Percentiles rank a stretch among this genome's conserved stretches.
These are phyloP conservation scores for Rhodotorula sp. DNA, from an alignment of 1,284 basidiomycete species.

Conservation along the genomic window DNA sequence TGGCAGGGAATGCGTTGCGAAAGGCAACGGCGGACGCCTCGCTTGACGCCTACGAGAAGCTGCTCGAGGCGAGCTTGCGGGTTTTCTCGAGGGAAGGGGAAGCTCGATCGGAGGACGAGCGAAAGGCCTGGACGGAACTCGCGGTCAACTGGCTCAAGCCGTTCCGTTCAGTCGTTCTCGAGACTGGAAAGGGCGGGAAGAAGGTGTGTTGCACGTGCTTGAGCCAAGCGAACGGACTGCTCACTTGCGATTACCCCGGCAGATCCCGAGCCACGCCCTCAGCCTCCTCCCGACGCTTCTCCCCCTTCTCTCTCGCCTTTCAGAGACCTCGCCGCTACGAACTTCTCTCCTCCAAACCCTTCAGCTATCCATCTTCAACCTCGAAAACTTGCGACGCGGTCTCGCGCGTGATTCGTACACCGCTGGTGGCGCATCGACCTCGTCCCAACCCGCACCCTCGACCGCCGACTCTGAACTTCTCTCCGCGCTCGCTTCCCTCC, in stretches of 20 bases:
- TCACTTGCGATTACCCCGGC: not conserved
- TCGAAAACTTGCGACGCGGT: slow-evolving; percentile 36
- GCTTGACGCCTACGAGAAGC: slow-evolving; percentile 29
- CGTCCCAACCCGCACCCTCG: not conserved
- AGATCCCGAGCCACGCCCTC: slow-evolving; percentile 32
- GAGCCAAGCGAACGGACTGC: too few species aligned
- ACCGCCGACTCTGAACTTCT: slow-evolving; percentile 29
- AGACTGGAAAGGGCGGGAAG: slow-evolving; percentile 36
- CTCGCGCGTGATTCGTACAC: slow-evolving; percentile 38
- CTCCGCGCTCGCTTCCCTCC: slow-evolving; percentile 4
- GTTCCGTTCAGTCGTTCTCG: slow-evolving; percentile 12
- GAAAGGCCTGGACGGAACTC: slow-evolving; percentile 17
- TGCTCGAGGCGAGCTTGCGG: slow-evolving; percentile 17
- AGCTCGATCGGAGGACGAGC: not conserved
- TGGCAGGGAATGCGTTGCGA: slow-evolving; percentile 18
- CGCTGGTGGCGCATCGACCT: not conserved
- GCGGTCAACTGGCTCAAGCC: slow-evolving; percentile 22
- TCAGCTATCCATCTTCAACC: slow-evolving; percentile 35
- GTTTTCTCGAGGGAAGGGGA: not conserved
- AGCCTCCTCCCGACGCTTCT: slow-evolving; percentile 29
- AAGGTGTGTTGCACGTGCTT: slow-evolving; percentile 18
- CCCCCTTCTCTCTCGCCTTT: slow-evolving; percentile 17
- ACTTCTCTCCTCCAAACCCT: slow-evolving; percentile 22
- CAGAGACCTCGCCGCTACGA: not conserved
- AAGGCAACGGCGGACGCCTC: slow-evolving; percentile 34